Percentiles rank a stretch among this genome's conserved stretches.
Evolutionary conservation across 2,329 filamentous ascomycete genomes (phyloP).

Genomic region (Hymenoscyphus infarciens): DNA sequence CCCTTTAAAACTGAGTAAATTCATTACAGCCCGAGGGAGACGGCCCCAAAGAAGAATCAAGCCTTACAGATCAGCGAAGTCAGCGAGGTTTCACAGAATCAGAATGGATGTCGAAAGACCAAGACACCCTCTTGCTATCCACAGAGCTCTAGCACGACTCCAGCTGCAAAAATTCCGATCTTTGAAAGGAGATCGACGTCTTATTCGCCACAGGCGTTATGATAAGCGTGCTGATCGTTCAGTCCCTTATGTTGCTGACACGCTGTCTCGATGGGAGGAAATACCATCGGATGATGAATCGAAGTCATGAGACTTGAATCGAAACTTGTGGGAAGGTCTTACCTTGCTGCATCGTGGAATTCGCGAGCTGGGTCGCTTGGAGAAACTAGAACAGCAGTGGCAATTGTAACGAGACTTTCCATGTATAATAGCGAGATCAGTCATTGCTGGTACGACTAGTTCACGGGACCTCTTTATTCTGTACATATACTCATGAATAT

Average conservation of each 20-base stretch:
- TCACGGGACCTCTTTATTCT: not conserved
- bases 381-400: not conserved
- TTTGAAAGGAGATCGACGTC: not conserved
- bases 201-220: not conserved
- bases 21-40: too few relatives aligned
- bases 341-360: not conserved
- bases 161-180: not conserved
- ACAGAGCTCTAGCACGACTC: too few relatives aligned
- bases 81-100: too few relatives aligned
- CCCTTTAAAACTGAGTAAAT: too few relatives aligned
- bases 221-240: too few relatives aligned
- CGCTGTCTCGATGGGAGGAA: not conserved
- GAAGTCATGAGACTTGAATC: not conserved
- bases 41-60: too few relatives aligned
- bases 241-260: not conserved
- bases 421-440: not conserved
- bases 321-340: not conserved
- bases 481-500: not conserved
- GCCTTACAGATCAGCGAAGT: too few relatives aligned
- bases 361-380: not conserved
- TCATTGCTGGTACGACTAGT: not conserved
- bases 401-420: not conserved
- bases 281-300: not conserved
- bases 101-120: too few relatives aligned
- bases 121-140: not conserved